Conservation (phyloP, 108 stramenopile genomes). For the Poteriospumella lacustris region DNA sequence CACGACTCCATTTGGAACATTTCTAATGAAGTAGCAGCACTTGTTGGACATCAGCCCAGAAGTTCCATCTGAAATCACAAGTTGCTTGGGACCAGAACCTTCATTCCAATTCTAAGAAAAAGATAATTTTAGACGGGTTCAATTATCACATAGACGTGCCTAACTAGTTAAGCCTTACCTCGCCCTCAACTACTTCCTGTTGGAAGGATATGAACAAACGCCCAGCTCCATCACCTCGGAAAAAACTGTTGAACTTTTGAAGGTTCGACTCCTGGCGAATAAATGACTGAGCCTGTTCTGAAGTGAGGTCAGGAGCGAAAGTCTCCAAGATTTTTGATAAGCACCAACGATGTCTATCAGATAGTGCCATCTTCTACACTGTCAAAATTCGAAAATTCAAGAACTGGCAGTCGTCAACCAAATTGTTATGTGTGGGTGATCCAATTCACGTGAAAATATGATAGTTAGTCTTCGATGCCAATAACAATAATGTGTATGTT, state of each 20-base stretch:
- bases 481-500: too few relatives aligned
- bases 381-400: too few relatives aligned
- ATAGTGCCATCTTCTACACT: constrained; percentile 25
- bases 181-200: neutral
- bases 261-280: constrained; percentile 16
- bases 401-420: too few relatives aligned
- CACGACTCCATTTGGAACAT: constrained; percentile 3
- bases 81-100: constrained; percentile 14
- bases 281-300: constrained; percentile 14
- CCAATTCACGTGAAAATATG: too few relatives aligned
- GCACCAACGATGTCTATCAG: constrained; percentile 25
- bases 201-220: constrained; percentile 23
- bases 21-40: constrained; percentile 28
- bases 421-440: too few relatives aligned
- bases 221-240: constrained; percentile 23
- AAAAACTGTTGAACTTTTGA: constrained; percentile 24
- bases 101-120: constrained; percentile 1
- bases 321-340: constrained; percentile 1
- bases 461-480: too few relatives aligned
- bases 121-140: too few relatives aligned
- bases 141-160: too few relatives aligned
- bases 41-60: constrained; percentile 21
- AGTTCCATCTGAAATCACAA: constrained; percentile 13
- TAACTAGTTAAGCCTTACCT: too few relatives aligned
- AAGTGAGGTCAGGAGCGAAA: constrained; percentile 5